Percentiles rank a stretch among this genome's conserved stretches.
phyloP scores from a whole-genome alignment of 805 yeast genomes.

The Suhomyces faveliae region DNA sequence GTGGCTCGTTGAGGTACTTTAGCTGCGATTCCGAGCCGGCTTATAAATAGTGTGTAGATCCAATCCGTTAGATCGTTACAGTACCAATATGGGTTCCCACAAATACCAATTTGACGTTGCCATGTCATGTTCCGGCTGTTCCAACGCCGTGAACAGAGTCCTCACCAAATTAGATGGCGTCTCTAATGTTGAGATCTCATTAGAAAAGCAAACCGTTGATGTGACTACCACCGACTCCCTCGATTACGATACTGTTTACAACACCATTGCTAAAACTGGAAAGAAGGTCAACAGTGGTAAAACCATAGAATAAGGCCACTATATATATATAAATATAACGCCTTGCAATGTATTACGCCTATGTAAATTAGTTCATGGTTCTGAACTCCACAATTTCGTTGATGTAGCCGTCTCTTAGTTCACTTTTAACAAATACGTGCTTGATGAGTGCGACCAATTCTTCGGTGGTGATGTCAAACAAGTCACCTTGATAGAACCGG shows the following conservation, averaged over 20 bases:
- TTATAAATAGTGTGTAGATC: neutral
- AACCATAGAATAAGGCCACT: constrained; percentile 28
- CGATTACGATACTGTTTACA: constrained; percentile 75
- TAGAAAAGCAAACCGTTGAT: constrained; percentile 79
- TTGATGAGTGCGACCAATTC: constrained; percentile 44
- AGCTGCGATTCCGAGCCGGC: neutral
- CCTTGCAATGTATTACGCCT: no score
- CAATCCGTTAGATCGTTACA: neutral
- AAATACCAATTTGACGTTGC: constrained; percentile 78
- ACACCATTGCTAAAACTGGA: constrained; percentile 85
- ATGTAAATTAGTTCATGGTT: constrained; percentile 6
- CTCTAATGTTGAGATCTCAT: constrained; percentile 64
- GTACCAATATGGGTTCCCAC: constrained; percentile 27
- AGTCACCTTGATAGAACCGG: constrained; percentile 50
- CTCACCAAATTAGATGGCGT: constrained; percentile 73
- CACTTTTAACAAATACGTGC: constrained; percentile 45
- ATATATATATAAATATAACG: no score
- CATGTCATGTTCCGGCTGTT: constrained; percentile 88
- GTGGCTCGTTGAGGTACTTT: constrained; percentile 1
- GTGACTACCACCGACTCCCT: constrained; percentile 58
- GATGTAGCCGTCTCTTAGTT: constrained; percentile 42
- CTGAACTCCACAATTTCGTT: constrained; percentile 48
- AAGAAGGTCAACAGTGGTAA: constrained; percentile 73
- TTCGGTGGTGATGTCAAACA: constrained; percentile 46
- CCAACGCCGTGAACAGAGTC: constrained; percentile 80